Evolutionary conservation across 805 yeast genomes (phyloP).

Genomic region (Millerago galiae): DNA sequence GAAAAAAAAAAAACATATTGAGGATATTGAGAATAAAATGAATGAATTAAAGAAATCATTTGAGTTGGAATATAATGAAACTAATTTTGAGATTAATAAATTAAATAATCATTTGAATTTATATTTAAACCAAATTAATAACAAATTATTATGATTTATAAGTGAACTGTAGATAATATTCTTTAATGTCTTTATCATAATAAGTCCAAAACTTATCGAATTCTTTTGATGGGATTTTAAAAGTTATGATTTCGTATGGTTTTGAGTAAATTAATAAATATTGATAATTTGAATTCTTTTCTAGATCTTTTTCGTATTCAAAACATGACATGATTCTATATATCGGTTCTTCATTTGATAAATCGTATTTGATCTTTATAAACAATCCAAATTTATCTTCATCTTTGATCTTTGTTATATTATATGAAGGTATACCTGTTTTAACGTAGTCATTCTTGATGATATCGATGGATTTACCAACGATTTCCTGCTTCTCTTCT

Average conservation of each 20-base stretch:
- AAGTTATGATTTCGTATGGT: constrained; percentile 78
- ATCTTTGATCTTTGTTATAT: constrained; percentile 63
- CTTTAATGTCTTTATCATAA: constrained; percentile 67
- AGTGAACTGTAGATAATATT: constrained; percentile 54
- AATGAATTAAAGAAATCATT: constrained; percentile 27
- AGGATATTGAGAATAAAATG: constrained; percentile 33
- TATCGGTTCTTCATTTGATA: constrained; percentile 46
- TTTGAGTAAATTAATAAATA: constrained; percentile 80
- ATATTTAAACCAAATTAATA: constrained; percentile 4
- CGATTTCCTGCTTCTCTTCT: not conserved
- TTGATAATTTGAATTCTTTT: constrained; percentile 45
- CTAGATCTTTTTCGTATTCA: constrained; percentile 54
- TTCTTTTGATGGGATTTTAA: constrained; percentile 63
- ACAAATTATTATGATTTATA: constrained; percentile 3
- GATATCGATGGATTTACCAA: not conserved
- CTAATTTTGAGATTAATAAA: constrained; percentile 25
- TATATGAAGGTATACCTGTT: constrained; percentile 53
- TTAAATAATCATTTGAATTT: constrained; percentile 19
- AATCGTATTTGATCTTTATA: constrained; percentile 52
- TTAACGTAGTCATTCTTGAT: constrained; percentile 17
- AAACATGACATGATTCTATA: constrained; percentile 72
- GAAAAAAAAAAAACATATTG: constrained; percentile 29
- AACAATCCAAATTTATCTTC: constrained; percentile 54
- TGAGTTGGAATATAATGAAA: constrained; percentile 34
- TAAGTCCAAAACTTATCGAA: constrained; percentile 50